Evolutionary conservation across 352 stramenopile species (phyloP), one percentile per base, ranked within the genome.

Genomic region (Globisporangium rhizosaccharum): DNA sequence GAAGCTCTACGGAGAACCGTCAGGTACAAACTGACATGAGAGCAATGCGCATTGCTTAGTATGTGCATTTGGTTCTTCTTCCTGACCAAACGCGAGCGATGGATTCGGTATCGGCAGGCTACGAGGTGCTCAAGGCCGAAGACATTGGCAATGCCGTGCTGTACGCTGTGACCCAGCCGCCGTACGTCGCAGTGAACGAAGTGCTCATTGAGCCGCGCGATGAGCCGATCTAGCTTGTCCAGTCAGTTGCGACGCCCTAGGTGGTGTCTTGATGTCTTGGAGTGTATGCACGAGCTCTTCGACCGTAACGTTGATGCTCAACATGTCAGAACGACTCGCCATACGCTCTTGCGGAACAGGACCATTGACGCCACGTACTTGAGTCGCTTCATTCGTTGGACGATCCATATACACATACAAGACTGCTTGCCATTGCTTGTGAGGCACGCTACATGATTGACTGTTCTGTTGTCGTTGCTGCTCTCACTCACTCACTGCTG

Each of bases 181-280:
- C 74, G 23, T 89, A 96, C 68, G 87, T 96, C 25, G 85, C 87
- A 12, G 82, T 97, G 53, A 97, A 97, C 66, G 87, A 93, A 61
- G 77, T 97, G 50, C 73, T 97, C 48, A 87, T 97, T 42, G 88
- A 97, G 67, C 84, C 88, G 37, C 81, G 88, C 44, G 89, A 96
- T 68, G 87, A 96, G 62, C 79, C 79, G 26, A 88, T 87, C 48
- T 88, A 84, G 41, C 5, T n/a, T 46, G 8, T 44, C 39, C 39
- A 44, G 17, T 6, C 39, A 33, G 6, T 6, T 33, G 3, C 28
- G 28, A 33, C 28, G 28, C 28, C 2, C 6, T 23, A 23, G 23
- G 23, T 23, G 23, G 23, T 23, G 23, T 23, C 23, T 33, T 6
- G 47, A 53, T 66, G 45, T 82, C 49, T 52, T 71, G 49, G 58